Base-by-base conservation (phyloP, 805 yeast species). In the Schizosaccharomyces cryophilus region DNA sequence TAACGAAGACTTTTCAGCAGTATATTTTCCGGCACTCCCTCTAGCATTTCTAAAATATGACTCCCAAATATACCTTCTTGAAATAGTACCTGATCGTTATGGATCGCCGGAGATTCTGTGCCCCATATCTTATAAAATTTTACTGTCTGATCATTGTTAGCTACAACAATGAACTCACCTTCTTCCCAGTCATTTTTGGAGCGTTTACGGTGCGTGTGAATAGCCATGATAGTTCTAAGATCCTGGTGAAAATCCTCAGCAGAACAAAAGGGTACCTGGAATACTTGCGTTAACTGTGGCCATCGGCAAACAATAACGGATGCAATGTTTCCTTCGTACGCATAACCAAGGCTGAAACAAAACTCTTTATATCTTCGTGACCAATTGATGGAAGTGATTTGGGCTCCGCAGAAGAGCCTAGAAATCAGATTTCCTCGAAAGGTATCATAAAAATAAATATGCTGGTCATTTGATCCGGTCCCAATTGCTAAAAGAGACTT, bases 391-490 rank as follows among this genome's bases (percentile, higher is more conserved):
- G 62, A 65, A 5, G 65, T 60, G 13, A 64, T 21, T 40, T 89
- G 96, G 0, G 85, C 83, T 29, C 75, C 75, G 0, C 93, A 82
- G 56, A 75, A 72, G 54, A 75, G 68, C 24, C 81, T 73, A 6
- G 76, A 73, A 40, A 88, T 71, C 31, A 86, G 69, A 0, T 94
- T 83, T 0, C 96, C 95, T 0, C 93, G 75, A 2, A 73, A 73
- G 0, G 93, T 78, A 69, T 89, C 95, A 96, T 96, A 88, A 68
- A 87, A 87, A 63, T 88, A 70, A 9, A 88, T 78, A 17, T 77
- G 77, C 60, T 89, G 73, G 69, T 89, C 96, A 65, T 80, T 82
- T 21, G 83, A 79, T 0, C 96, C 96, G 1, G 93, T 96, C 0
- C 97, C 98, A 2, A 96, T 84, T 0, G 90, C 96, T 47, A 89